Evolutionary conservation across 139 green algal genomes (phyloP), one percentile per base, ranked within the genome.

Genomic region (Desmodesmus armatus): DNA sequence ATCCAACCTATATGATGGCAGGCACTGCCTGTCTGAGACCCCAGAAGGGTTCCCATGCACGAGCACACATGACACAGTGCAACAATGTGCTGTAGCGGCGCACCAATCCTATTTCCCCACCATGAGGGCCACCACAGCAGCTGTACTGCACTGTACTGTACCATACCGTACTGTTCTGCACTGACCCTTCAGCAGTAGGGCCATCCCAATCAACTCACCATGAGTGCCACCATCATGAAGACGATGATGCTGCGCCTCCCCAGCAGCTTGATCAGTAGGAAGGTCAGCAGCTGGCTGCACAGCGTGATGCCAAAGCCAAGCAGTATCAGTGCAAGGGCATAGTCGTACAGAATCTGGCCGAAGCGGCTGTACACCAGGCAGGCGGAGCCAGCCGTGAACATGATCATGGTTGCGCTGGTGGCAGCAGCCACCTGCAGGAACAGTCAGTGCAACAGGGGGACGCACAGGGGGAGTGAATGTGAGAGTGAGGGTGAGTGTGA

Each of bases 361-460:
- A 88, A 88, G 35, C 73, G 70, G 44, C 49, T 67, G 83, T 88
- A 88, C 5, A 88, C 83, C 19, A 88, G 60, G 53, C 83, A 84
- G 5, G 83, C 83, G 27, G 83, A 88, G 21, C 62, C 83, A 31
- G 83, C 83, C 9, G 83, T 88, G 72, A 86, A 91, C 83, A 89
- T 77, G 83, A 91, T 89, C 90, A 93, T 91, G 41, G 90, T 93
- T 17, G 91, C 90, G 35, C 73, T 87, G n/a, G 90, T 93, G 51
- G 92, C 90, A 4, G 90, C 90, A 33, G 89, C 90, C 33, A 84
- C 55, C 55, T 84, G 39, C 78, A 37, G 27, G 5, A 55, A 25
- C 35, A 71, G 47, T n/a, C 40, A n/a, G 11, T 37, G 74, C 49
- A 83, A 23, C 31, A n/a, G 39, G 49, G n/a, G 43, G 33, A 15